Conservation (phyloP, 2,329 filamentous ascomycete genomes). For the Talaromyces sp. region DNA sequence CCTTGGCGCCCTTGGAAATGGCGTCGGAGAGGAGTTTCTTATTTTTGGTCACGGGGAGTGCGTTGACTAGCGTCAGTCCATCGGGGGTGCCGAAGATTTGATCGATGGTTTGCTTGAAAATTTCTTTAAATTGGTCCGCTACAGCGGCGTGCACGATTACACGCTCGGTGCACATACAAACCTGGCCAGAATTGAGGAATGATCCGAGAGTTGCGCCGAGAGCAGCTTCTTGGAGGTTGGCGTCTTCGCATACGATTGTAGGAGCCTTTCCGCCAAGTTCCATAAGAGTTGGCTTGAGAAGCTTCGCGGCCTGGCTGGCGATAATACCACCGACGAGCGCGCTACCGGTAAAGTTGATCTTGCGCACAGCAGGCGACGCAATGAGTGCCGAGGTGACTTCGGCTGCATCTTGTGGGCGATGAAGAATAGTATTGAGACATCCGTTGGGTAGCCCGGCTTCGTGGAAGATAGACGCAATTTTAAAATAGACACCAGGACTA, state of each 20-base stretch:
- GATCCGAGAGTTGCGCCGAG: conserved; percentile 46
- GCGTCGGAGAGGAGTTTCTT: conserved; percentile 11
- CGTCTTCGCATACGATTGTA: conserved; percentile 45
- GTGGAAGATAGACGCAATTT: conserved; percentile 34
- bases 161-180: conserved; percentile 63
- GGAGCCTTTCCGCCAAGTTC: conserved; percentile 51
- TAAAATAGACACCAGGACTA: conserved; percentile 29
- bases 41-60: background rate
- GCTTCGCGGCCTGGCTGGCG: conserved; percentile 33
- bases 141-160: conserved; percentile 55
- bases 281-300: conserved; percentile 47
- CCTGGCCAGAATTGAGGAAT: conserved; percentile 61
- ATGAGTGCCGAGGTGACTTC: conserved; percentile 38
- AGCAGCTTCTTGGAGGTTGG: conserved; percentile 45
- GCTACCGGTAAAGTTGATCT: conserved; percentile 48
- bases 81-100: background rate
- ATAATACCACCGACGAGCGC: conserved; percentile 44
- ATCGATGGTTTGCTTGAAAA: background rate
- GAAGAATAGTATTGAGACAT: conserved; percentile 39
- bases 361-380: conserved; percentile 35
- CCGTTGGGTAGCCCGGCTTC: conserved; percentile 45
- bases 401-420: conserved; percentile 32
- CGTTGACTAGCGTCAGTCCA: background rate
- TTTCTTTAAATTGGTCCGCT: conserved; percentile 2
- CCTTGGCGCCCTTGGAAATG: background rate